Evolutionary conservation across 352 stramenopile species (phyloP), one percentile per base, ranked within the genome.

Genomic region (Phytopythium chamaehyphon): DNA sequence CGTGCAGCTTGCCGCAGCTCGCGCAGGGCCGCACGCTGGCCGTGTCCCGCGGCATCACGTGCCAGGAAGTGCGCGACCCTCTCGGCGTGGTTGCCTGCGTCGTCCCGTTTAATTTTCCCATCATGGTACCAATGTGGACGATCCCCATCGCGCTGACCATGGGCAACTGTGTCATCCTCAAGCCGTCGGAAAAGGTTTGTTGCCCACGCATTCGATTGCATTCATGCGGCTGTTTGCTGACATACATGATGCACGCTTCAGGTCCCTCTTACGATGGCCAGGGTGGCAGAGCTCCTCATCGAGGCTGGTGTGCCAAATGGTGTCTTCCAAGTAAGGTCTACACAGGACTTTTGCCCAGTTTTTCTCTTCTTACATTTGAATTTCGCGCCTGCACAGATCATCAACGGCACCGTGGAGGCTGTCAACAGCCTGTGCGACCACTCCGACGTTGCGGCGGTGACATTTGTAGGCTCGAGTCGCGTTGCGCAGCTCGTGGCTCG

Each of bases 41-140:
- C 59, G 76, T 97, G n/a, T 88, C 83, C 23, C 66, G 76, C 40
- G 75, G 88, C 26, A 97, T 99, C 43, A 95, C 86, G 54, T 99
- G 96, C 73, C 73, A 88, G 14, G 95, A 99, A 69, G 70, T 84
- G 37, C 79, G 93, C 22, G 90, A 98, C 47, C 91, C 96, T 10
- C 61, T 99, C 5, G 96, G 96, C 6, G 77, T 93, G 6, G 88
- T 98, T 21, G 93, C 78, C 0, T 95, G 71, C 46, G 92, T 98
- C 61, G 90, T 98, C 23, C 96, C 96, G 1, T 98, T 99, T 62
- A 98, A 98, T 69, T 98, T 98, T 57, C 96, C 96, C 8, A 93
- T 98, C 59, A 99, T 99, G 89, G 93, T 98, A 6, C 93, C 96
- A 12, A 97, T 98, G 82, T 99, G 97, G 97, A 99, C 96, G 0